phyloP scores from a whole-genome alignment of 2,329 filamentous ascomycete genomes.

The Arthrobotrys sinensis region DNA sequence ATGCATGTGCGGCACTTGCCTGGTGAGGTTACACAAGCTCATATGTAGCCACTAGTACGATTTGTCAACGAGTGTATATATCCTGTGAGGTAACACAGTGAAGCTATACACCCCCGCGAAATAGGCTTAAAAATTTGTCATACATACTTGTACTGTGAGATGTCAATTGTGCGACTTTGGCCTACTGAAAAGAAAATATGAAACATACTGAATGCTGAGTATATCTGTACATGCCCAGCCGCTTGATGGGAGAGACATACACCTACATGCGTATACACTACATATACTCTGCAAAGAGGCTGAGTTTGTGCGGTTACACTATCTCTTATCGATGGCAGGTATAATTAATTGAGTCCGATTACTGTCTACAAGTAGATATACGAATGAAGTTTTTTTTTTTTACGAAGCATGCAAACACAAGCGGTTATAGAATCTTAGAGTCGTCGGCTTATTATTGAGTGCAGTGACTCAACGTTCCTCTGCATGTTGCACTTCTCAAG shows the following conservation, averaged over 20 bases:
- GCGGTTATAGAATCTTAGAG: too few species aligned
- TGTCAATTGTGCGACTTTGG: not conserved
- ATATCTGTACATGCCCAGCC: slow-evolving; percentile 5
- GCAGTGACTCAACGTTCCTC: too few species aligned
- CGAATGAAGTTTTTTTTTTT: too few species aligned
- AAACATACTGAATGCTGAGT: not conserved
- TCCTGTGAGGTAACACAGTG: too few species aligned
- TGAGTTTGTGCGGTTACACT: not conserved
- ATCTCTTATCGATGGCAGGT: slow-evolving; percentile 15
- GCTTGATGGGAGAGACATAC: slow-evolving; percentile 9
- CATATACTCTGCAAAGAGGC: slow-evolving; percentile 6
- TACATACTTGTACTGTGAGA: not conserved
- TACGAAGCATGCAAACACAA: too few species aligned
- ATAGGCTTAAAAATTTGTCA: slow-evolving; percentile 13
- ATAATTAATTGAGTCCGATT: too few species aligned
- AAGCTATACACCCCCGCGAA: not conserved
- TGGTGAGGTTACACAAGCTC: slow-evolving; percentile 3
- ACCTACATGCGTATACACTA: not conserved
- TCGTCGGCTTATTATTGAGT: too few species aligned
- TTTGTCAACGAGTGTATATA: too few species aligned
- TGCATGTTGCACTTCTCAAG: too few species aligned
- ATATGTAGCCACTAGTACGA: not conserved
- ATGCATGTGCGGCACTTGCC: slow-evolving; percentile 5
- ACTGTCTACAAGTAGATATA: not conserved
- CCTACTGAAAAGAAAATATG: slow-evolving; percentile 22